Percentiles rank a stretch among this genome's conserved stretches.
phyloP scores from a whole-genome alignment of 163 green algal genomes.

The Scenedesmus sp. region DNA sequence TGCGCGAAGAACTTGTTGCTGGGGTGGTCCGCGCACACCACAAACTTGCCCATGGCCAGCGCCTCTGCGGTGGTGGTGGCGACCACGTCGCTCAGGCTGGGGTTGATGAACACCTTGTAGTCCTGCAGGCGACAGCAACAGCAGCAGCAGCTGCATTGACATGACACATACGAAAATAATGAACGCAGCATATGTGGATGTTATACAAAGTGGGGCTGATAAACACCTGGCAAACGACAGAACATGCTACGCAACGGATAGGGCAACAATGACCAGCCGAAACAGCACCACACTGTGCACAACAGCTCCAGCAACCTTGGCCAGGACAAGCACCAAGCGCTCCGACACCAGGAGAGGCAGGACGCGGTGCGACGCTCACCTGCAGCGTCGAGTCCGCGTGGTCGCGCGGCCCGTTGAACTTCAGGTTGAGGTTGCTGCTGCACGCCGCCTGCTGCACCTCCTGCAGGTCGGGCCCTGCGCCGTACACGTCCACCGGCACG shows the following conservation, averaged over 20 bases:
- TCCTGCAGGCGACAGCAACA: conserved; percentile 58
- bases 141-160: no score
- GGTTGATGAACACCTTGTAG: conserved; percentile 98
- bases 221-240: no score
- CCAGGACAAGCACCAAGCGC: no score
- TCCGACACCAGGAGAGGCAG: no score
- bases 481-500: conserved; percentile 88
- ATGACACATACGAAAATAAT: no score
- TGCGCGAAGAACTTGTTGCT: conserved; percentile 93
- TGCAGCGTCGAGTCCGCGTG: conserved; percentile 84
- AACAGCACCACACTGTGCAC: not conserved
- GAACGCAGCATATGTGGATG: no score
- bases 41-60: conserved; percentile 98
- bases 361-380: not conserved
- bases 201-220: no score
- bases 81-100: conserved; percentile 90
- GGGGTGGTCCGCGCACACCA: conserved; percentile 94
- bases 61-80: conserved; percentile 98
- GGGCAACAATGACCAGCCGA: no score
- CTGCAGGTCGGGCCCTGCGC: conserved; percentile 82
- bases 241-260: no score
- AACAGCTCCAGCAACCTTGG: no score
- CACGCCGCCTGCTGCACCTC: conserved; percentile 61
- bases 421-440: conserved; percentile 72
- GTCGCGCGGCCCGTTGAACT: conserved; percentile 85